Conservation (phyloP, 1,139 yeast genomes). For the Yamadazyma triangularis region DNA sequence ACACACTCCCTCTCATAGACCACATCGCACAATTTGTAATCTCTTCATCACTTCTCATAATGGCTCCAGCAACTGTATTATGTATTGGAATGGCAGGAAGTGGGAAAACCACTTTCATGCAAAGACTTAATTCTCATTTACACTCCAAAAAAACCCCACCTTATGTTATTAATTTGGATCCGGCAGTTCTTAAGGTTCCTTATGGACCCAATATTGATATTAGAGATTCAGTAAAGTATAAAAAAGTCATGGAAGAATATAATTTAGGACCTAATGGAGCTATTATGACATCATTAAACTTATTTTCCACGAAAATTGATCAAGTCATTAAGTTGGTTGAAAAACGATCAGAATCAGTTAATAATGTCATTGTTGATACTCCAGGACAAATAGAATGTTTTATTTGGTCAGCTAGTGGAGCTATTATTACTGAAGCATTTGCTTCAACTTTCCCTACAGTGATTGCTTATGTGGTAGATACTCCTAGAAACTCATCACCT, state of each 20-base stretch:
- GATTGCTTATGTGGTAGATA: slow-evolving; percentile 92
- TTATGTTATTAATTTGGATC: slow-evolving; percentile 91
- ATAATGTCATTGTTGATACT: slow-evolving; percentile 86
- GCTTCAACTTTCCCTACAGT: slow-evolving; percentile 96
- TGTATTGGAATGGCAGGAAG: slow-evolving; percentile 98
- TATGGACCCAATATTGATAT: slow-evolving; percentile 94
- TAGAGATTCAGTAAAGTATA: slow-evolving; percentile 92
- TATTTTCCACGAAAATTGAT: slow-evolving; percentile 92
- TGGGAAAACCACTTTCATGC: slow-evolving; percentile 98
- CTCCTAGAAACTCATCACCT: slow-evolving; percentile 91
- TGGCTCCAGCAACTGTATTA: slow-evolving; percentile 64
- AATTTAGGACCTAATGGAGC: slow-evolving; percentile 98
- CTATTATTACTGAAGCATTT: slow-evolving; percentile 93
- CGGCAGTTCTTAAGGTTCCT: slow-evolving; percentile 91
- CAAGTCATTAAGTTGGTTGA: slow-evolving; percentile 87
- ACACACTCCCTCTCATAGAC: not conserved
- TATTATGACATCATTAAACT: slow-evolving; percentile 87
- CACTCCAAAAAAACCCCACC: slow-evolving; percentile 72
- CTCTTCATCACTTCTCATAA: slow-evolving; percentile 13
- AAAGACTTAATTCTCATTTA: slow-evolving; percentile 83
- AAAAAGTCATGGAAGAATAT: slow-evolving; percentile 91
- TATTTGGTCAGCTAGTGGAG: slow-evolving; percentile 95
- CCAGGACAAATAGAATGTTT: slow-evolving; percentile 99
- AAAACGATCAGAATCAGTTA: slow-evolving; percentile 60
- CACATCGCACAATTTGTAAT: slow-evolving; percentile 2